Percentiles rank a stretch among this genome's conserved stretches.
Conservation (phyloP, 169 alveolate genomes). For the Eimeria sp. region DNA sequence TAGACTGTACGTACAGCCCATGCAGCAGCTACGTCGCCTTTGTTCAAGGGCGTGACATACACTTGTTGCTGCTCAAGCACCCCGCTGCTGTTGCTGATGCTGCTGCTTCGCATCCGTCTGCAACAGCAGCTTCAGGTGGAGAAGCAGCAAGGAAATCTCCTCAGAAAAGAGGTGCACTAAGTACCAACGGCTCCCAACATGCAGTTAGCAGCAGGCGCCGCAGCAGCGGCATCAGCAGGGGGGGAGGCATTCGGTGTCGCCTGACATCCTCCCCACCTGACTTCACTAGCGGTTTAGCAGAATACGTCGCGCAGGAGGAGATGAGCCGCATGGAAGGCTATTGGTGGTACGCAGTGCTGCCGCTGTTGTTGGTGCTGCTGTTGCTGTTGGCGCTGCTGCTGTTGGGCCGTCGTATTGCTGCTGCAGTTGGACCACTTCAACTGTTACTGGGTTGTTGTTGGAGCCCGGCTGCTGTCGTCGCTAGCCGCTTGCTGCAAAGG, state of each 20-base stretch:
- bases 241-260: slow-evolving; percentile 2
- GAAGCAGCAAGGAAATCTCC: not conserved
- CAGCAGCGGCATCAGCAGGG: not conserved
- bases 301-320: slow-evolving; percentile 79
- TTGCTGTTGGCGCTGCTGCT: too few relatives aligned
- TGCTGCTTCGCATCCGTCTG: too few relatives aligned
- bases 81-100: not conserved
- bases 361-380: not conserved
- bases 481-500: not conserved
- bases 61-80: slow-evolving; percentile 12
- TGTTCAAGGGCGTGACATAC: slow-evolving; percentile 24
- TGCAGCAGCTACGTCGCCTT: slow-evolving; percentile 34
- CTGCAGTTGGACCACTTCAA: not conserved
- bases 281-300: slow-evolving; percentile 59
- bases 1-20: slow-evolving; percentile 51
- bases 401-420: too few relatives aligned
- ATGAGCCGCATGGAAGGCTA: slow-evolving; percentile 73
- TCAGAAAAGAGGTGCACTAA: not conserved
- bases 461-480: not conserved
- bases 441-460: not conserved
- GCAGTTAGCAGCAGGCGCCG: too few relatives aligned
- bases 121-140: not conserved
- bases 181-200: slow-evolving; percentile 9
- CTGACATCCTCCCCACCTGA: slow-evolving; percentile 28
- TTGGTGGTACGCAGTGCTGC: slow-evolving; percentile 79